A percentile compares a stretch with the other conserved stretches of the same genome.
Conservation (phyloP, 1,284 basidiomycete genomes). For the Trichosporon faecale region DNA sequence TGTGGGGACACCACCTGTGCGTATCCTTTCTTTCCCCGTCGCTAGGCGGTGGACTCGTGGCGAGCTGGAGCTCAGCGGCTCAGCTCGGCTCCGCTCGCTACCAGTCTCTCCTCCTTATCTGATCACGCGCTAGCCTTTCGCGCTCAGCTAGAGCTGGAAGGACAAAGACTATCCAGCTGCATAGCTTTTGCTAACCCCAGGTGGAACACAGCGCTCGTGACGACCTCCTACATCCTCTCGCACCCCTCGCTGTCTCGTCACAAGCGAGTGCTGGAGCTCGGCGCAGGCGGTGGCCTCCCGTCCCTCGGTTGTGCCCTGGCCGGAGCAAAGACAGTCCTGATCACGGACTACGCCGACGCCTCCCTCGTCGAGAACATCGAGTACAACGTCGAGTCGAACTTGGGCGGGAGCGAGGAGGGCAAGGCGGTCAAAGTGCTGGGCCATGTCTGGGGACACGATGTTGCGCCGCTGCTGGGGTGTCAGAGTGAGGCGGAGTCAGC, state of each 20-base stretch:
- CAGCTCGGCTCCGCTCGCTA: too few species aligned
- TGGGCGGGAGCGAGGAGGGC: conserved; percentile 9
- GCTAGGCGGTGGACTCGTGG: too few species aligned
- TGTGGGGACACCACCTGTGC: conserved; percentile 88
- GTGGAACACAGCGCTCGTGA: conserved; percentile 77
- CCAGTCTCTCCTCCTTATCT: not conserved
- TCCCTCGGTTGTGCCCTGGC: conserved; percentile 69
- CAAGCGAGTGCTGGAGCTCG: conserved; percentile 74
- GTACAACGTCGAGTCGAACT: conserved; percentile 59
- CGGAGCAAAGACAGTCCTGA: conserved; percentile 61
- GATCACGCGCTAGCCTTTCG: not conserved
- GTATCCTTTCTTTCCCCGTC: conserved; percentile 35
- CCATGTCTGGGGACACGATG: conserved; percentile 82
- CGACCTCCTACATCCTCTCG: conserved; percentile 68
- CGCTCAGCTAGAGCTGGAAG: too few species aligned
- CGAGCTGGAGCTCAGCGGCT: too few species aligned
- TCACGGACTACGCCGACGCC: conserved; percentile 90
- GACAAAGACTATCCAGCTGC: too few species aligned
- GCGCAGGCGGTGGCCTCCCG: conserved; percentile 87
- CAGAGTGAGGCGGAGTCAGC: conserved; percentile 10
- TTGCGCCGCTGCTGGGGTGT: conserved; percentile 57
- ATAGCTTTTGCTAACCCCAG: too few species aligned
- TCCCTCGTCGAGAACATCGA: conserved; percentile 73
- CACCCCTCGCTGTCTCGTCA: conserved; percentile 42
- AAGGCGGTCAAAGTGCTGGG: conserved; percentile 57